Evolutionary conservation across 257 asterid species (phyloP).

Genomic region (Capsicum pubescens): DNA sequence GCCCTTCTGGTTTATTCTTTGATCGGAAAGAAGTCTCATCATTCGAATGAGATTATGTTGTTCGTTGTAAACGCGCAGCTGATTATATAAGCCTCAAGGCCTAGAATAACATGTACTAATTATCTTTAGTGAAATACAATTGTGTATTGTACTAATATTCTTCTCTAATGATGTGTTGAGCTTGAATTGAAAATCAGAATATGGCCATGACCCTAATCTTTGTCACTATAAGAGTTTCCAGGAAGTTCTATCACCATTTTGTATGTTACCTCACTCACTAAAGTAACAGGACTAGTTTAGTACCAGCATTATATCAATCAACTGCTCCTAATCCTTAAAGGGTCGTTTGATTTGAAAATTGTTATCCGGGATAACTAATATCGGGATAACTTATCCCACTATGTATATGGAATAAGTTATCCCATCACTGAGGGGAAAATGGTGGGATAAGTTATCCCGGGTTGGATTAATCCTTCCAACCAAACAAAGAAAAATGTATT

Average conservation of each 20-base stretch:
- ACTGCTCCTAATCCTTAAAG: neutral
- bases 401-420: too few species aligned
- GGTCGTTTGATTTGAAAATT: too few species aligned
- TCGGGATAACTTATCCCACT: too few species aligned
- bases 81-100: neutral
- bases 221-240: too few species aligned
- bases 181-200: neutral
- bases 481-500: too few species aligned
- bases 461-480: too few species aligned
- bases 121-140: neutral
- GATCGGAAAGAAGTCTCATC: slow-evolving; percentile 19
- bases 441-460: too few species aligned
- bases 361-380: too few species aligned
- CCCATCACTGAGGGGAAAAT: too few species aligned
- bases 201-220: too few species aligned
- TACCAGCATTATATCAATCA: neutral
- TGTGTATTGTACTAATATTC: neutral
- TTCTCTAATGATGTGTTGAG: too few species aligned
- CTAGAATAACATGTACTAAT: neutral
- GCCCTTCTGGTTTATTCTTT: slow-evolving; percentile 55
- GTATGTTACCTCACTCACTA: neutral
- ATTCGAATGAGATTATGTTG: slow-evolving; percentile 23
- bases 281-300: neutral
- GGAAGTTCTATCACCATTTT: neutral
- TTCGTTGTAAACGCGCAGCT: neutral